A percentile compares a stretch with the other conserved stretches of the same genome.
phyloP scores from a whole-genome alignment of 345 rosid species.

The Limnanthes douglasii region DNA sequence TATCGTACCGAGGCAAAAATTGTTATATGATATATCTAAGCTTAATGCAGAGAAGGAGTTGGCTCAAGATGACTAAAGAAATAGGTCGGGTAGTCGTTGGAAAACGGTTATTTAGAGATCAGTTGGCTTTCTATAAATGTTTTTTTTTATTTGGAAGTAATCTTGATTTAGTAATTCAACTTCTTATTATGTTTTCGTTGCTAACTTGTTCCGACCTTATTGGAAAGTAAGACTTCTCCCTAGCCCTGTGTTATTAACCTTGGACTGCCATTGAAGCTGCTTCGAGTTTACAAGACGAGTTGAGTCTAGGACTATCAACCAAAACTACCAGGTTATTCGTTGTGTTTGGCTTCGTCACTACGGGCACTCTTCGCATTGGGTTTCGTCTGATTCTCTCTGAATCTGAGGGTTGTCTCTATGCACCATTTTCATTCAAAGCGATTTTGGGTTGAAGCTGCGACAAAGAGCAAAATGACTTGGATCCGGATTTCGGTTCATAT shows the following conservation, averaged over 20 bases:
- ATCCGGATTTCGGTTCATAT: conserved; percentile 10
- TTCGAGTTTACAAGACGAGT: conserved; percentile 84
- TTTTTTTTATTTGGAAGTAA: no score
- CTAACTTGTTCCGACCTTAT: no score
- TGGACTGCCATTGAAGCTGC: conserved; percentile 90
- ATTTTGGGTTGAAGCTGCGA: conserved; percentile 23
- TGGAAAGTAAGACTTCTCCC: conserved; percentile 90
- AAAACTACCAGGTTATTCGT: conserved; percentile 49
- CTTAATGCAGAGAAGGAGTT: no score
- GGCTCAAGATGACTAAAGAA: no score
- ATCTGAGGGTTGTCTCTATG: conserved; percentile 12
- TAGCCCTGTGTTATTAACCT: conserved; percentile 59
- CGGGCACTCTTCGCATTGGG: conserved; percentile 33
- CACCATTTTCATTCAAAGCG: conserved; percentile 53
- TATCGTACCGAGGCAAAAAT: no score
- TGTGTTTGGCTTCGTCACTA: conserved; percentile 12
- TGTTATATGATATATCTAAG: no score
- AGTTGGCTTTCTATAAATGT: no score
- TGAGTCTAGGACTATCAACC: conserved; percentile 83
- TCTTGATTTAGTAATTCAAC: no score
- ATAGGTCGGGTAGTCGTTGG: no score
- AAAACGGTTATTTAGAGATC: no score
- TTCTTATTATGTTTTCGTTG: no score
- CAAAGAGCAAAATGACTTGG: conserved; percentile 50
- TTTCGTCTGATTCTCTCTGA: conserved; percentile 34